These are phyloP conservation scores for Smittium culicis DNA, from an alignment of 371 early-diverging fungal genomes.

Conservation along the genomic window DNA sequence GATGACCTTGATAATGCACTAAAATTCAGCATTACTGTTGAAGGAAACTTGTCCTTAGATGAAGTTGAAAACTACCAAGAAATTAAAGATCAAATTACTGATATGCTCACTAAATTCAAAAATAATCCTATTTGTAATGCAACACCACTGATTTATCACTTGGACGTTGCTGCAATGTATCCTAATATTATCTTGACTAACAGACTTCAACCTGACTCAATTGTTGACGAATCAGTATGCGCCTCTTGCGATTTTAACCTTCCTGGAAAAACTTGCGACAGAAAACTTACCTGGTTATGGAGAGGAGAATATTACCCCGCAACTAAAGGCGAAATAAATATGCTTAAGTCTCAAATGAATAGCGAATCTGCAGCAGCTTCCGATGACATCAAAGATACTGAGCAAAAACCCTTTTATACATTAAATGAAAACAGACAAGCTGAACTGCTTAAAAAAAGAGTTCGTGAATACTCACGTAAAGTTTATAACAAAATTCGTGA, in stretches of 20 bases:
- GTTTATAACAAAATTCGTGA: slow-evolving; percentile 77
- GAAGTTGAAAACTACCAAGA: slow-evolving; percentile 69
- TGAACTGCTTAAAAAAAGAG: slow-evolving; percentile 58
- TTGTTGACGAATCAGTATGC: slow-evolving; percentile 83
- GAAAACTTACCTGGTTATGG: slow-evolving; percentile 95
- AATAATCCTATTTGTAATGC: slow-evolving; percentile 61
- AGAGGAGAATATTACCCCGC: slow-evolving; percentile 95
- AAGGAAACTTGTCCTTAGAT: slow-evolving; percentile 49
- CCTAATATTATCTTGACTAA: slow-evolving; percentile 99
- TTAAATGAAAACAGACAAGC: slow-evolving; percentile 52
- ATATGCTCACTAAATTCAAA: slow-evolving; percentile 45
- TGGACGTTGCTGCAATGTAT: slow-evolving; percentile 99
- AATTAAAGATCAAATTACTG: slow-evolving; percentile 43
- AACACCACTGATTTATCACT: slow-evolving; percentile 91
- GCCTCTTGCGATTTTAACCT: slow-evolving; percentile 91
- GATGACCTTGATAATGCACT: slow-evolving; percentile 84
- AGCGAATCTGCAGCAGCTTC: slow-evolving; percentile 51
- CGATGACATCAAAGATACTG: slow-evolving; percentile 35
- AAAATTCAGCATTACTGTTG: slow-evolving; percentile 72
- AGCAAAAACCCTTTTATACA: slow-evolving; percentile 20
- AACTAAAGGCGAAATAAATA: slow-evolving; percentile 75
- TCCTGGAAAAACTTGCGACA: slow-evolving; percentile 80
- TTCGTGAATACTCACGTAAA: slow-evolving; percentile 78
- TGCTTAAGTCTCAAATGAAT: slow-evolving; percentile 76
- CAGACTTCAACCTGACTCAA: slow-evolving; percentile 95